Evolutionary conservation across 2,329 filamentous ascomycete genomes (phyloP).

Genomic region (Pestalotiopsis sp.): DNA sequence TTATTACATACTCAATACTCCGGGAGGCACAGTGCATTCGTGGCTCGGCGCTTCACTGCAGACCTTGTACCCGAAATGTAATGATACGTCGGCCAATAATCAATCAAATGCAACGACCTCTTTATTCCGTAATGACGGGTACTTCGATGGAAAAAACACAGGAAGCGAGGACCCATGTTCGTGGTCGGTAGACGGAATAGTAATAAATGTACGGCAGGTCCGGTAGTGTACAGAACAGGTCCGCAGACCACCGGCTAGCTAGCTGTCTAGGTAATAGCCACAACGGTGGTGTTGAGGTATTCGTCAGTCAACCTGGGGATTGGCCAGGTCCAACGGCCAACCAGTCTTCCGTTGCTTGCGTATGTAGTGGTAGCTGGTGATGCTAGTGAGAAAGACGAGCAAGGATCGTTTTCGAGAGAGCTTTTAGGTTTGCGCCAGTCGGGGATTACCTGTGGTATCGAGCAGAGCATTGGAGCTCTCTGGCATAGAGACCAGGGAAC

Average conservation of each 20-base stretch:
- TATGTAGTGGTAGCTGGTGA: background rate
- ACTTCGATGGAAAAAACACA: background rate
- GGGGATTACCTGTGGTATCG: background rate
- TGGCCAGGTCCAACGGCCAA: background rate
- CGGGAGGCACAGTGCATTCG: background rate
- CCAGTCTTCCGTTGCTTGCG: background rate
- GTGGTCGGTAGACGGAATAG: background rate
- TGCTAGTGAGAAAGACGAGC: background rate
- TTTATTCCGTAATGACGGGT: background rate
- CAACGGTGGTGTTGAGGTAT: background rate
- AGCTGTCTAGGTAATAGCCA: background rate
- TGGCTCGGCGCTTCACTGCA: background rate
- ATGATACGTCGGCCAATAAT: background rate
- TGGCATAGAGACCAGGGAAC: background rate
- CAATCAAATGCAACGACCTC: background rate
- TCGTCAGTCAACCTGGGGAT: background rate
- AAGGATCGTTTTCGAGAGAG: background rate
- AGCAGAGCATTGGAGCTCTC: background rate
- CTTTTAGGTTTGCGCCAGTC: conserved; percentile 9
- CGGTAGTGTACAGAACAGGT: background rate
- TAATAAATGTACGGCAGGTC: no score
- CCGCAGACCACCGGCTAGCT: background rate
- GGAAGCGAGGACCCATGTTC: background rate
- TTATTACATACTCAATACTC: background rate
- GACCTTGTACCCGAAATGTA: conserved; percentile 4